These are phyloP conservation scores for Alternaria postmessia DNA, from an alignment of 2,329 filamentous ascomycete genomes.

Conservation along the genomic window DNA sequence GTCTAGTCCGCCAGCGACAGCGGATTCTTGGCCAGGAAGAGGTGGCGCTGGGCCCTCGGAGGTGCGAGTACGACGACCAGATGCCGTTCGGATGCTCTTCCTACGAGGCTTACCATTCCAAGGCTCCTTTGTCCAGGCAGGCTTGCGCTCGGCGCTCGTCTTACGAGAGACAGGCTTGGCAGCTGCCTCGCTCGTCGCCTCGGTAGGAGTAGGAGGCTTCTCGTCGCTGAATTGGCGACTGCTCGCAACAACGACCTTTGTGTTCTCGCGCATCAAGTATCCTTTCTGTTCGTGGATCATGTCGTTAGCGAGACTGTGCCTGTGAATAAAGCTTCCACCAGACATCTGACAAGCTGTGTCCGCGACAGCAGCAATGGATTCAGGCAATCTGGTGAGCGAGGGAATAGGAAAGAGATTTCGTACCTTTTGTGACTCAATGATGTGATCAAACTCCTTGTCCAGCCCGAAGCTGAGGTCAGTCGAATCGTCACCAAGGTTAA, in stretches of 20 bases:
- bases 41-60: constrained; percentile 75
- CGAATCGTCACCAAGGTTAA: constrained; percentile 75
- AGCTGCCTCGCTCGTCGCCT: constrained; percentile 49
- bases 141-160: constrained; percentile 70
- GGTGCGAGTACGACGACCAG: constrained; percentile 65
- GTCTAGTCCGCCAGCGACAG: constrained; percentile 68
- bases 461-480: constrained; percentile 84
- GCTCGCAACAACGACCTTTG: constrained; percentile 93
- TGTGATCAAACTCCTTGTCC: constrained; percentile 90
- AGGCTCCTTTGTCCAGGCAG: constrained; percentile 95
- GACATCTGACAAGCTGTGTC: constrained; percentile 36
- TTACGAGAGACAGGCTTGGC: constrained; percentile 77
- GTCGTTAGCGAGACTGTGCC: constrained; percentile 54
- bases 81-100: constrained; percentile 67
- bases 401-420: constrained; percentile 56
- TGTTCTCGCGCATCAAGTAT: constrained; percentile 98
- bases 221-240: constrained; percentile 67
- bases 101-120: constrained; percentile 86
- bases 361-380: constrained; percentile 29
- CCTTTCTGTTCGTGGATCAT: constrained; percentile 79
- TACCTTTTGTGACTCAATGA: constrained; percentile 98
- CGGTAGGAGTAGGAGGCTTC: constrained; percentile 63
- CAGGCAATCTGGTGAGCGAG: constrained; percentile 42
- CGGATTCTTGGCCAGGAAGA: constrained; percentile 86
- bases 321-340: constrained; percentile 40